Evolutionary conservation across 257 asterid species (phyloP).

Genomic region (Rauvolfia tetraphylla): DNA sequence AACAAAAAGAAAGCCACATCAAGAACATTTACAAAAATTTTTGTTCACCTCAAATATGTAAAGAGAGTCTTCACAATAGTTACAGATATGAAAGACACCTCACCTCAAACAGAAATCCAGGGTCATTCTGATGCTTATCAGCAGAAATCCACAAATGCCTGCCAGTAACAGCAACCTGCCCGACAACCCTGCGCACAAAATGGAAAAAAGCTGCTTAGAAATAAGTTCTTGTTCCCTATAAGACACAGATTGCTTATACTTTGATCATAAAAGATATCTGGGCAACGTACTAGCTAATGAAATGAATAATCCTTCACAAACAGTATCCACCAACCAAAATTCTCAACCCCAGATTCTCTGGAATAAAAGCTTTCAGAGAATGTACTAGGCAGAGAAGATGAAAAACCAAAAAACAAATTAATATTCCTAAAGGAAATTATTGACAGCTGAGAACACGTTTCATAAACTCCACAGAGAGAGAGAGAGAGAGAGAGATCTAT

Average conservation of each 20-base stretch:
- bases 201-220: constrained; percentile 11
- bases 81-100: constrained; percentile 2
- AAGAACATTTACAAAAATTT: not conserved
- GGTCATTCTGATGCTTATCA: constrained; percentile 46
- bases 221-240: not conserved
- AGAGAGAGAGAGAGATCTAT: not conserved
- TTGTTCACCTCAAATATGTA: not conserved
- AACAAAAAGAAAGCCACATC: not conserved
- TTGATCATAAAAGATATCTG: not conserved
- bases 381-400: not conserved
- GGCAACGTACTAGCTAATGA: not conserved
- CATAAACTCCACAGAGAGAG: not conserved
- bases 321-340: not conserved
- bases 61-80: not conserved
- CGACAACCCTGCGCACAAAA: constrained; percentile 61
- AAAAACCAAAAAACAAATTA: not conserved
- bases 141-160: constrained; percentile 79
- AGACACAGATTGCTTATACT: not conserved
- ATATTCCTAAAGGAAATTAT: no score
- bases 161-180: constrained; percentile 87
- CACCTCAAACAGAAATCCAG: constrained; percentile 58
- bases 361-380: not conserved
- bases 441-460: not conserved
- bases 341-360: not conserved
- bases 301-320: not conserved